phyloP scores from a whole-genome alignment of 192 early-diverging fungal genomes.

The Coemansia sp. region DNA sequence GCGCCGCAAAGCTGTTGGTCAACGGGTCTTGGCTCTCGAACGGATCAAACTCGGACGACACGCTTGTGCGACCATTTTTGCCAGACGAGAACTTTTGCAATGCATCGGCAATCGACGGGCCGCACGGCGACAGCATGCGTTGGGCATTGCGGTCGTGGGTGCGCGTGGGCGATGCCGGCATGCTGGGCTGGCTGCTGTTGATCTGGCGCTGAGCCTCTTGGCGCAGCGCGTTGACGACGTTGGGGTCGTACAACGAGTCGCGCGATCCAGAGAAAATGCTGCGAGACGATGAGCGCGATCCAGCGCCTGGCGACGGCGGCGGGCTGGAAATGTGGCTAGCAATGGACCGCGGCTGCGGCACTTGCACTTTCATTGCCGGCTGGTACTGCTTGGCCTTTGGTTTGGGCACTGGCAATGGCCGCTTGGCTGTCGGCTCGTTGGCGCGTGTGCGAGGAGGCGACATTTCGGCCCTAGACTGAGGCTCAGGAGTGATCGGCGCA shows the following conservation, averaged over 20 bases:
- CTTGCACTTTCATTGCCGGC: conserved; percentile 6
- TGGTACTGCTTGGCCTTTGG: neutral
- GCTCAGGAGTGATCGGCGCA: conserved; percentile 19
- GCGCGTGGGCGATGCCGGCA: conserved; percentile 14
- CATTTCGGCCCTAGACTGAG: conserved; percentile 5
- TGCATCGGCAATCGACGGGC: conserved; percentile 49
- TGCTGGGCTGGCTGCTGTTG: conserved; percentile 40
- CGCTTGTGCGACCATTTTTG: conserved; percentile 28
- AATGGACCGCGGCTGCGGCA: neutral
- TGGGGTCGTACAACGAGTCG: conserved; percentile 45
- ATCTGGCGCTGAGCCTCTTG: conserved; percentile 53
- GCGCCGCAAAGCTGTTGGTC: conserved; percentile 13
- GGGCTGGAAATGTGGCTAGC: conserved; percentile 16
- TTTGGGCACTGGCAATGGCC: conserved; percentile 29
- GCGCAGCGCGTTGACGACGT: conserved; percentile 49
- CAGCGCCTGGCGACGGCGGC: conserved; percentile 9
- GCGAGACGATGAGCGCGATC: conserved; percentile 20
- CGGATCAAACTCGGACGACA: conserved; percentile 52
- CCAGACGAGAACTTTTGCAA: conserved; percentile 21
- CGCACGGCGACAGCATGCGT: conserved; percentile 45
- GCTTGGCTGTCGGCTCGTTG: neutral
- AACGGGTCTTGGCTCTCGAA: conserved; percentile 48
- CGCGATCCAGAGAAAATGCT: conserved; percentile 49
- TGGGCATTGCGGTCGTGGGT: neutral
- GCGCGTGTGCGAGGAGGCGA: conserved; percentile 4